phyloP scores from a whole-genome alignment of 1,284 basidiomycete species.

The Cryptococcus floricola region DNA sequence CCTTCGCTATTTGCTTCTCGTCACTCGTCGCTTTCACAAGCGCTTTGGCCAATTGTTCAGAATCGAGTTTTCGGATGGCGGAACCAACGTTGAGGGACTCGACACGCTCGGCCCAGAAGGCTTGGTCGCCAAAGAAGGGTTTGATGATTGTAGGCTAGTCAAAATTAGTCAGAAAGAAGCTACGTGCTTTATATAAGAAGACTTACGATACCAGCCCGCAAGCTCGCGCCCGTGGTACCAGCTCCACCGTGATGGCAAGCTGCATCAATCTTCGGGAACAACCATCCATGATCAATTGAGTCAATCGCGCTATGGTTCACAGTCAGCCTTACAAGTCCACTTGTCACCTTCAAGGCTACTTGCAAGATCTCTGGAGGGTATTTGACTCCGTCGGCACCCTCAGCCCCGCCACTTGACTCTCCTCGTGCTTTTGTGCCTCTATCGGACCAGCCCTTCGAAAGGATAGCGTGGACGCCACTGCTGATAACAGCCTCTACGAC shows the following conservation, averaged over 20 bases:
- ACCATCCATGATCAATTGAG: slow-evolving; percentile 94
- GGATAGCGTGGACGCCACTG: slow-evolving; percentile 81
- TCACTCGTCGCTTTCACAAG: slow-evolving; percentile 78
- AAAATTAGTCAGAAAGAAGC: slow-evolving; percentile 13
- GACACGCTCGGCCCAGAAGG: slow-evolving; percentile 93
- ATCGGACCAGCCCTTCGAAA: slow-evolving; percentile 98
- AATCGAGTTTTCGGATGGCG: slow-evolving; percentile 77
- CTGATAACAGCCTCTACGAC: slow-evolving; percentile 82
- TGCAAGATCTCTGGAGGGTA: slow-evolving; percentile 68
- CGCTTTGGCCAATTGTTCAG: slow-evolving; percentile 70
- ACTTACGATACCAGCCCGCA: slow-evolving; percentile 36
- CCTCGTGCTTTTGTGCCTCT: slow-evolving; percentile 61
- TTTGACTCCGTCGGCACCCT: slow-evolving; percentile 48
- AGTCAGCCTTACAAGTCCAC: background rate
- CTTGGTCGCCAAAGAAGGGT: slow-evolving; percentile 97
- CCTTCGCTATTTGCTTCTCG: slow-evolving; percentile 77
- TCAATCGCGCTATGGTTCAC: slow-evolving; percentile 56
- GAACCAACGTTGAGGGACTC: slow-evolving; percentile 87
- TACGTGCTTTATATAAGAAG: background rate
- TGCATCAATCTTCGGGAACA: slow-evolving; percentile 89
- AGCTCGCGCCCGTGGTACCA: slow-evolving; percentile 88
- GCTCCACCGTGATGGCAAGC: slow-evolving; percentile 97
- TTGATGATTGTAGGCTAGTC: slow-evolving; percentile 83
- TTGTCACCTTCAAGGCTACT: slow-evolving; percentile 3
- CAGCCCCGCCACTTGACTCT: slow-evolving; percentile 46